These are phyloP conservation scores for Nicotiana obtusifolia DNA, from an alignment of 257 asterid genomes.

Conservation along the genomic window DNA sequence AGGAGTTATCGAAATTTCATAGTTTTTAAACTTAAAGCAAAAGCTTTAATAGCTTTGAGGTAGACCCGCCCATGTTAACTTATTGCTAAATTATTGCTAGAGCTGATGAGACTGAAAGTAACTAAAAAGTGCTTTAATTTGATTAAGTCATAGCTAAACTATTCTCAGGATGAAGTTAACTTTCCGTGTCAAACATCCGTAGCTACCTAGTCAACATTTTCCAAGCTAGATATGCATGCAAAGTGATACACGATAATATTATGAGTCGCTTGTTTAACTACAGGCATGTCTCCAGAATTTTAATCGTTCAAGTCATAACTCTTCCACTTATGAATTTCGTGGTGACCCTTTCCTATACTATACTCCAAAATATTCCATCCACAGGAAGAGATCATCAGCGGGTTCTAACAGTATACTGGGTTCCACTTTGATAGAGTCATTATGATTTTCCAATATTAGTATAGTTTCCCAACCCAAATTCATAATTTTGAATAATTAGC, in stretches of 20 bases:
- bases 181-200: slow-evolving; percentile 7
- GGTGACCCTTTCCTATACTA: not conserved
- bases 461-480: not conserved
- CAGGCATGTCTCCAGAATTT: not conserved
- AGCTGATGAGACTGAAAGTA: not conserved
- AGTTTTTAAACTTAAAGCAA: no score
- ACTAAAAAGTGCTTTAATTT: not conserved
- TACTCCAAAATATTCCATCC: not conserved
- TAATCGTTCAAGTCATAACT: slow-evolving; percentile 4
- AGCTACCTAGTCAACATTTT: not conserved
- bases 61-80: no score
- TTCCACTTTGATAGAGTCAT: not conserved
- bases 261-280: not conserved
- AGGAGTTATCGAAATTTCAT: no score
- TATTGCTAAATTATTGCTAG: no score
- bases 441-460: not conserved
- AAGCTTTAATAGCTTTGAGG: no score
- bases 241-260: not conserved
- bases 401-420: not conserved
- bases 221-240: not conserved
- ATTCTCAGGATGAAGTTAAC: not conserved
- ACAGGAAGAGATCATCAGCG: not conserved
- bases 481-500: not conserved
- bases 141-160: not conserved
- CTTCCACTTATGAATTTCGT: not conserved